Conservation (phyloP, 2,329 filamentous ascomycete genomes). For the Cadophora malorum region DNA sequence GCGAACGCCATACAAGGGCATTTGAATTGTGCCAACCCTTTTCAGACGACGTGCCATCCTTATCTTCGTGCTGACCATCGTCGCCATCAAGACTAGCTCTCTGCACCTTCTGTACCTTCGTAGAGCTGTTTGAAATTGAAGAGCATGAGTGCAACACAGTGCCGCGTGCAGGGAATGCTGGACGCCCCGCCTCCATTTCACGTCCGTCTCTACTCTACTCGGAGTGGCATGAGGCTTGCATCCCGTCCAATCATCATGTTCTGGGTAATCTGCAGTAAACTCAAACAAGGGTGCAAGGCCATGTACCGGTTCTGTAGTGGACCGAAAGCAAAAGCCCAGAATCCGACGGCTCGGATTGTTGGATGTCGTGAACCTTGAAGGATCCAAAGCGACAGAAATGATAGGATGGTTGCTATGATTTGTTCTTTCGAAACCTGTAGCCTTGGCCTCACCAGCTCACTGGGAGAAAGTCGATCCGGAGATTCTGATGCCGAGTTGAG, state of each 20-base stretch:
- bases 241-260: slow-evolving; percentile 1
- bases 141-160: not conserved
- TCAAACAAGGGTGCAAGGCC: not conserved
- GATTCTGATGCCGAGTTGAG: not conserved
- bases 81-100: too few relatives aligned
- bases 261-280: slow-evolving; percentile 3
- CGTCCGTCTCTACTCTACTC: not conserved
- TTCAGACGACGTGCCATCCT: not conserved
- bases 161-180: not conserved
- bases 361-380: not conserved
- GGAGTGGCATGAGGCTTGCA: not conserved
- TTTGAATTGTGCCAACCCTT: too few relatives aligned
- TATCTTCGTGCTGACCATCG: too few relatives aligned
- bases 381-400: not conserved
- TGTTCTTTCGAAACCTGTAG: not conserved
- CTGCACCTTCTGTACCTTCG: too few relatives aligned
- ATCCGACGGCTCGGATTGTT: not conserved
- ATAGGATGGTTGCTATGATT: not conserved
- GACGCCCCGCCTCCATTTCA: too few relatives aligned
- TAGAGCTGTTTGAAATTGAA: too few relatives aligned
- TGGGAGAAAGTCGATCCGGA: not conserved
- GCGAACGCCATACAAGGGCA: not conserved
- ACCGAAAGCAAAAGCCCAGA: not conserved
- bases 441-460: not conserved
- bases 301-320: not conserved